Evolutionary conservation across 2,329 filamentous ascomycete genomes (phyloP), one percentile per base, ranked within the genome.

Genomic region (Ceratocystis variospora): DNA sequence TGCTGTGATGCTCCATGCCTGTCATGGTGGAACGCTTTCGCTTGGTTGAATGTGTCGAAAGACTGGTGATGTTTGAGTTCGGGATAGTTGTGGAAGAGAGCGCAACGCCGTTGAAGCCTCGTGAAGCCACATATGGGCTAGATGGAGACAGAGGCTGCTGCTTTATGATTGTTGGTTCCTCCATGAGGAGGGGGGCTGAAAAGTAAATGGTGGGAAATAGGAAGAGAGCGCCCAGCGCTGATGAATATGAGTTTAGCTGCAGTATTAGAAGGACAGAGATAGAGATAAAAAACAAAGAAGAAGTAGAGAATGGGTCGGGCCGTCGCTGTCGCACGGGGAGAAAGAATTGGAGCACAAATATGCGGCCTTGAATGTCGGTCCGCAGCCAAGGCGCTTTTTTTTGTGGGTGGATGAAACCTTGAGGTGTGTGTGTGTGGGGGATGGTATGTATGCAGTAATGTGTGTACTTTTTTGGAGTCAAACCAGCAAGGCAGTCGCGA

Each of bases 21-120:
- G 74, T 73, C 68, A 81, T 74, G 64, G 75, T 79, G 71, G 79
- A 84, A 66, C 77, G 74, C 79, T 87, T 87, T 72, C 84, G 78
- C 77, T 87, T 87, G 33, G 80, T 82, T 72, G 81, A 81, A 73
- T 80, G 83, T 73, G 78, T 77, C 65, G 79, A 79, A 57, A 57
- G 22, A 19, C 28, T 57, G 28, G 17, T 6, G 70, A 77, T 75
- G 69, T 77, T 78, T 73, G 77, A 78, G 73, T 76, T 75, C 71
- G 75, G 76, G 72, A 76, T 75, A 74, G 76, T 74, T 70, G 76
- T 75, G 71, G 78, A 48, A 59, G 63, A 22, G 28, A 65, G 45
- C 33, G 59, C 61, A 50, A 66, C 61, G 44, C 59, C 46, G 28
- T 33, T 63, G 48, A 66, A 66, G n/a, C 33, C 46, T 37, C 65